Evolutionary conservation across 768 basidiomycete genomes (phyloP), one percentile per base, ranked within the genome.

Genomic region (Agrocybe praecox): DNA sequence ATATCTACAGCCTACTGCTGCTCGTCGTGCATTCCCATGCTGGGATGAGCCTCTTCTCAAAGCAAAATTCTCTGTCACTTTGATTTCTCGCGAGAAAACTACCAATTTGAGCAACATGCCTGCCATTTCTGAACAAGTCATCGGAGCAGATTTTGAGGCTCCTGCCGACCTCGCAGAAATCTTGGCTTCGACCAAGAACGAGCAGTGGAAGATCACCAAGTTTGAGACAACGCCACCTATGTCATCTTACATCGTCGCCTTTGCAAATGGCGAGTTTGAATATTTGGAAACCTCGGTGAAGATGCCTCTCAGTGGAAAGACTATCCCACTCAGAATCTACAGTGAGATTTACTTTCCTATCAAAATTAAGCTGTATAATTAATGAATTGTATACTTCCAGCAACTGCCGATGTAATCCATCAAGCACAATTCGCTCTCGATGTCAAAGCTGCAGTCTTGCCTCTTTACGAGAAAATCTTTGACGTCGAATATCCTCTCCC

Each of bases 1-100:
- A 15, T 40, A 23, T 36, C 29, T 32, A 15, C 61, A 96, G 88
- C 87, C 95, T 36, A 96, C 92, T 40, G 87, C 87, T 57, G 95
- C 96, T 9, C 79, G 95, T 49, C 81, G 84, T 42, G 85, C 89
- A 6, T 91, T 93, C 70, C 92, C 92, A 23, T 92, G 89, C 75
- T 96, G 92, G 92, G 96, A 97, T 67, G 95, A 97, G 67, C 96
- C 96, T 15, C 79, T 85, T 34, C 78, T 96, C 62, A 98, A 98
- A 71, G 89, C 94, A 0, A 94, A 88, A 2, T 92, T 89, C 67
- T 66, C 81, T 0, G 75, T 94, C 57, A 88, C 87, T 14, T 78
- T 96, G 80, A 80, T 96, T 65, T 92, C 93, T n/a, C 85, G 87
- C 57, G 77, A 74, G 9, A 83, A 85, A 59, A 89, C 90, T 4